Evolutionary conservation across 768 basidiomycete genomes (phyloP).

Genomic region (Suillus variegatus): DNA sequence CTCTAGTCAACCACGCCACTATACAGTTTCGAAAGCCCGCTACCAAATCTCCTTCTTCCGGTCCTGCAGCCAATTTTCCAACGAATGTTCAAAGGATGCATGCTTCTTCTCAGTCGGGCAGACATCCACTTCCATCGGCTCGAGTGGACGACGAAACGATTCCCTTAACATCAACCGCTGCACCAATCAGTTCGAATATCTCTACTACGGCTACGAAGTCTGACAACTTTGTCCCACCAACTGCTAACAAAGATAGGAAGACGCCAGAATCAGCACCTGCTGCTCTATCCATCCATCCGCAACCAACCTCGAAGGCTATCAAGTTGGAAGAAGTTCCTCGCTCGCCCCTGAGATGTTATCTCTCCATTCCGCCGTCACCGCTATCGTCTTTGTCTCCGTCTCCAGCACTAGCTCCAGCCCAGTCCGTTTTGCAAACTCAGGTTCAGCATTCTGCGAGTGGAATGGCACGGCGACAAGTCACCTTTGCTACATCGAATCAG

Average conservation of each 20-base stretch:
- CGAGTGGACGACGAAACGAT: neutral
- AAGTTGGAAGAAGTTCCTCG: constrained; percentile 21
- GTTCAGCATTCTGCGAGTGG: neutral
- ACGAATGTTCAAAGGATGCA: neutral
- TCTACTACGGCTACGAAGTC: neutral
- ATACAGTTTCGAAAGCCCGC: neutral
- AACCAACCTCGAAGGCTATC: constrained; percentile 11
- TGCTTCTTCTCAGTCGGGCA: neutral
- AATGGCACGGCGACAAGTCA: neutral
- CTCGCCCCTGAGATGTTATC: constrained; percentile 7
- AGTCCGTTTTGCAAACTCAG: neutral
- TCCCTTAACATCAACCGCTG: neutral
- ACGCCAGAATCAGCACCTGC: neutral
- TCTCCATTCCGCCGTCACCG: constrained; percentile 21
- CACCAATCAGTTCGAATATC: neutral
- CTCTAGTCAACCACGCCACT: neutral
- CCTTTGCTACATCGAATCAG: neutral
- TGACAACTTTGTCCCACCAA: neutral
- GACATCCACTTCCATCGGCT: neutral
- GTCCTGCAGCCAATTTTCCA: neutral
- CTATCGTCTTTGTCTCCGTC: constrained; percentile 13
- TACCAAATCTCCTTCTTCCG: neutral
- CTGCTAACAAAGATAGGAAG: neutral
- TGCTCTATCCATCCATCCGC: neutral
- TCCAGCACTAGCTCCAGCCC: neutral